These are phyloP conservation scores for Arachis stenosperma DNA, from an alignment of 306 rosid genomes.

Conservation along the genomic window DNA sequence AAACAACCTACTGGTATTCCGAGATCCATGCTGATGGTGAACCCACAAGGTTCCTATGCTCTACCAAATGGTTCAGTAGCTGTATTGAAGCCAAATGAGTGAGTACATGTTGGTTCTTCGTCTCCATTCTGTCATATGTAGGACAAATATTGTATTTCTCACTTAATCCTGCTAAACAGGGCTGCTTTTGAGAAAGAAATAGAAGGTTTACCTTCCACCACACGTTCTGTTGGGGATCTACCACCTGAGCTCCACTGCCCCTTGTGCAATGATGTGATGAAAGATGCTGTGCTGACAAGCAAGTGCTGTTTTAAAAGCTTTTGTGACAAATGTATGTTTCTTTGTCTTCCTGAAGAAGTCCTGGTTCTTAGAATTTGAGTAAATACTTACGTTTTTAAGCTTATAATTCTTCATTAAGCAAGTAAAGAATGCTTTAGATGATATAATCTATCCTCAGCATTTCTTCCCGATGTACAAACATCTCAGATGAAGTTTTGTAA, in stretches of 20 bases:
- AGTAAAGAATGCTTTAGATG: background rate
- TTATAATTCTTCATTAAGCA: background rate
- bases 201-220: constrained; percentile 92
- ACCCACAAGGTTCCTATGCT: constrained; percentile 96
- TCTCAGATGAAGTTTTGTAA: background rate
- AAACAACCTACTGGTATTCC: constrained; percentile 99
- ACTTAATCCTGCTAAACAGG: constrained; percentile 52
- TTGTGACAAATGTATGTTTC: constrained; percentile 86
- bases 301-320: constrained; percentile 96
- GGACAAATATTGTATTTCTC: constrained; percentile 15
- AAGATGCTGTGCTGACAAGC: constrained; percentile 98
- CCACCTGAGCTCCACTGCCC: constrained; percentile 98
- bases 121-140: constrained; percentile 28
- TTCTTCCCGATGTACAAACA: constrained; percentile 21
- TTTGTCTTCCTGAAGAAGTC: background rate
- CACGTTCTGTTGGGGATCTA: constrained; percentile 92
- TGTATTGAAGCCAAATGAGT: constrained; percentile 98
- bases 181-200: constrained; percentile 98
- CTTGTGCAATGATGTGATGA: constrained; percentile 94
- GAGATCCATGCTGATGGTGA: constrained; percentile 95
- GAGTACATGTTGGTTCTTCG: constrained; percentile 38
- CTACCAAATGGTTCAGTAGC: constrained; percentile 97
- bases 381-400: constrained; percentile 8
- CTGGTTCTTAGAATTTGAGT: constrained; percentile 13
- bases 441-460: constrained; percentile 11